phyloP scores from a whole-genome alignment of 495 filamentous ascomycete species.

The Penicillium paradoxum region DNA sequence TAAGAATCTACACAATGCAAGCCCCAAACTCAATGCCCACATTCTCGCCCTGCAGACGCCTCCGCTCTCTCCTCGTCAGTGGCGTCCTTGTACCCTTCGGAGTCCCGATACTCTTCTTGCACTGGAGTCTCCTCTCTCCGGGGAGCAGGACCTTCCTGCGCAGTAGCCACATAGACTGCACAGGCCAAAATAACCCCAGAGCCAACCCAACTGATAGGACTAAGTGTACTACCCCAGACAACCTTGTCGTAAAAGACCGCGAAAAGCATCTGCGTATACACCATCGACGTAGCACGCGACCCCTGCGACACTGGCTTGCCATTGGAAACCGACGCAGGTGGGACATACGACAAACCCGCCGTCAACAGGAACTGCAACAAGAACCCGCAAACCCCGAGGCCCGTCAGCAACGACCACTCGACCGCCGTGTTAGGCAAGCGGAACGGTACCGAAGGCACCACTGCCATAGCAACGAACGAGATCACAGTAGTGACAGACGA shows the following conservation, averaged over 20 bases:
- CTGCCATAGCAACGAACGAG: constrained; percentile 53
- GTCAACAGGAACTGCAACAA: constrained; percentile 87
- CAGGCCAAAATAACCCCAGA: constrained; percentile 75
- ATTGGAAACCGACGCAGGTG: constrained; percentile 21
- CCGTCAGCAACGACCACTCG: constrained; percentile 69
- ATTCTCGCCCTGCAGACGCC: not conserved
- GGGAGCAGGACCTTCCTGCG: constrained; percentile 29
- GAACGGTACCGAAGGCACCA: constrained; percentile 55
- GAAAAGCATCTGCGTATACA: constrained; percentile 91
- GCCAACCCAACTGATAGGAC: constrained; percentile 61
- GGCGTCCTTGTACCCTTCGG: constrained; percentile 6
- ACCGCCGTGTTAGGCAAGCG: constrained; percentile 53
- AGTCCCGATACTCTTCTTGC: constrained; percentile 2
- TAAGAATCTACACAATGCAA: constrained; percentile 2
- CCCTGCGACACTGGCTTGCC: constrained; percentile 32
- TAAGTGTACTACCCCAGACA: constrained; percentile 69
- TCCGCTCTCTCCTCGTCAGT: constrained; percentile 1
- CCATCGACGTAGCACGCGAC: constrained; percentile 78
- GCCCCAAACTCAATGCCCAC: constrained; percentile 12
- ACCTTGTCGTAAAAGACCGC: constrained; percentile 76
- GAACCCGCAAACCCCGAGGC: constrained; percentile 72
- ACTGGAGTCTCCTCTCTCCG: not conserved
- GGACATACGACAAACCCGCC: constrained; percentile 65
- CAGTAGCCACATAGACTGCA: constrained; percentile 72
- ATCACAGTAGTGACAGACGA: constrained; percentile 65